A percentile compares a stretch with the other conserved stretches of the same genome.
Evolutionary conservation across 2,329 filamentous ascomycete species (phyloP).

Genomic region (Monascus ruber): DNA sequence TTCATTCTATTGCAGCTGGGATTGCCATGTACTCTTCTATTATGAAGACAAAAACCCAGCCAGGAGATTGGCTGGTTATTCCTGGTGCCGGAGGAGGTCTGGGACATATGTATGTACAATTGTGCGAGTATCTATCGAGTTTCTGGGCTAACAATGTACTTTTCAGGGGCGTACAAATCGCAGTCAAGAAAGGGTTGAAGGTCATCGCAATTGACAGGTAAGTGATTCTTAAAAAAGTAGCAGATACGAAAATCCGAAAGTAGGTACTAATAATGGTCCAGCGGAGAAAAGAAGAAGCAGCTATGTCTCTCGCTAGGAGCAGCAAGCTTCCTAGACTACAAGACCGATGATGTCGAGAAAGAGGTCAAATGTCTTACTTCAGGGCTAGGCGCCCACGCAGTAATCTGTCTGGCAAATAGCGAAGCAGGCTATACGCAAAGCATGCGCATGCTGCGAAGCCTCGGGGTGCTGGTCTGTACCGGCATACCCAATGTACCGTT

Average conservation of each 20-base stretch:
- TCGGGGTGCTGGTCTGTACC: constrained; percentile 39
- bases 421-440: constrained; percentile 35
- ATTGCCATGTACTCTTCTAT: constrained; percentile 31
- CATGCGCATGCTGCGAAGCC: constrained; percentile 31
- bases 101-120: constrained; percentile 24
- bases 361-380: constrained; percentile 29
- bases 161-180: constrained; percentile 26
- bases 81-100: constrained; percentile 27
- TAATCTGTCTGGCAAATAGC: constrained; percentile 37
- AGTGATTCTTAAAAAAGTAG: background rate
- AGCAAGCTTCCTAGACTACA: constrained; percentile 23
- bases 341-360: constrained; percentile 25
- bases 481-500: constrained; percentile 35
- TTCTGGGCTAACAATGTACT: background rate
- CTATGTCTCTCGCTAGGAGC: constrained; percentile 24
- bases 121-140: background rate
- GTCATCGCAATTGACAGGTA: constrained; percentile 30
- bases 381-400: constrained; percentile 34
- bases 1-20: constrained; percentile 14
- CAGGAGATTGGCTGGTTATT: constrained; percentile 25
- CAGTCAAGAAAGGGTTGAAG: constrained; percentile 21
- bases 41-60: constrained; percentile 23
- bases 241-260: background rate
- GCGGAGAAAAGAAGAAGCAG: constrained; percentile 22
- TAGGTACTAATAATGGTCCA: constrained; percentile 1